Evolutionary conservation across 495 filamentous ascomycete species (phyloP).

Genomic region (Aspergillus ostianus): DNA sequence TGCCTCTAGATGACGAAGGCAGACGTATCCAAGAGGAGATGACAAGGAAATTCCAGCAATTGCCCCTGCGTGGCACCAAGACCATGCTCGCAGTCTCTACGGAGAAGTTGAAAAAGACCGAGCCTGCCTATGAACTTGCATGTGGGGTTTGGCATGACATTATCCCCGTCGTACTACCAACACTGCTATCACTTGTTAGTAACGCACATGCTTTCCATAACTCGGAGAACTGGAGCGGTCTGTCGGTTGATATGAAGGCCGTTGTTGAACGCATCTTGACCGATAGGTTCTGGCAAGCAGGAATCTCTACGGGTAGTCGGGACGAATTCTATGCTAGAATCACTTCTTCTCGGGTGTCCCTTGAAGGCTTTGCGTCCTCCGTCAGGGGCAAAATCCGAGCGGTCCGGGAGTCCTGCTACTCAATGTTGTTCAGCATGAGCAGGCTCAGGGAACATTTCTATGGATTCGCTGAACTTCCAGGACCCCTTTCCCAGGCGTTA

Average conservation of each 20-base stretch:
- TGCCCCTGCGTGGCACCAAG: conserved; percentile 85
- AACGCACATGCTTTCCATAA: conserved; percentile 95
- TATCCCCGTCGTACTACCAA: conserved; percentile 80
- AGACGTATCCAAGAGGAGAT: conserved; percentile 74
- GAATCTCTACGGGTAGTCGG: conserved; percentile 89
- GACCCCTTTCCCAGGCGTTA: conserved; percentile 77
- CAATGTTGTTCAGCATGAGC: conserved; percentile 91
- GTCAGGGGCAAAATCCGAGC: conserved; percentile 84
- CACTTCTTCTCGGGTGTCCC: conserved; percentile 77
- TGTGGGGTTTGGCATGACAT: conserved; percentile 78
- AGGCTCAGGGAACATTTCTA: conserved; percentile 85
- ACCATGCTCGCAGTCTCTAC: conserved; percentile 85
- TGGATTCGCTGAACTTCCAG: conserved; percentile 78
- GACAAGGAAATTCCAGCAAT: conserved; percentile 60
- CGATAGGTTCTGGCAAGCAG: conserved; percentile 98
- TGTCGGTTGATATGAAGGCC: conserved; percentile 73
- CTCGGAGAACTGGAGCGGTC: conserved; percentile 72
- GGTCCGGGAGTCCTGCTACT: conserved; percentile 89
- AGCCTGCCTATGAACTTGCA: conserved; percentile 65
- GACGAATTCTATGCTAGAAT: conserved; percentile 96
- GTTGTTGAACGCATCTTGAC: conserved; percentile 83
- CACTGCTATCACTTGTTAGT: conserved; percentile 79
- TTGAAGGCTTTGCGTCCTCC: conserved; percentile 92
- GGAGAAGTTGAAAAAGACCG: conserved; percentile 74
- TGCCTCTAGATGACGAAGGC: conserved; percentile 74